These are phyloP conservation scores for Colletotrichum tabaci DNA, from an alignment of 2,329 filamentous ascomycete genomes.

Conservation along the genomic window DNA sequence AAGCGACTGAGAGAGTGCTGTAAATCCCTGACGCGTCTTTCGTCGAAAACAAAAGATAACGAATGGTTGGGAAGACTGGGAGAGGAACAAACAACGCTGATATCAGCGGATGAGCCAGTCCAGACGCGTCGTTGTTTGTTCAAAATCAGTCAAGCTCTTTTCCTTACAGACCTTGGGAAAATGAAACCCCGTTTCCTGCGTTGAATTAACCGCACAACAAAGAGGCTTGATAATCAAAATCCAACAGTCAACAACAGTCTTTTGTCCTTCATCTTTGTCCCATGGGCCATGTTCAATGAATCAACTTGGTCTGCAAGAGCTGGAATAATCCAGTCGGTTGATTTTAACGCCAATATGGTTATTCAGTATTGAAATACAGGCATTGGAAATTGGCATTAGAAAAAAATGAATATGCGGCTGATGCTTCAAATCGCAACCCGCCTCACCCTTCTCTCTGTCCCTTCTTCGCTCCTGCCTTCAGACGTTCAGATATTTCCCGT, in stretches of 20 bases:
- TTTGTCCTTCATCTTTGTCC: background rate
- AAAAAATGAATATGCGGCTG: background rate
- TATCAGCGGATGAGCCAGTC: no score
- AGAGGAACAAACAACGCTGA: background rate
- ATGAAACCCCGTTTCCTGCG: no score
- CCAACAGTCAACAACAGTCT: background rate
- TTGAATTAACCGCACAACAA: background rate
- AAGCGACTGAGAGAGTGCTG: no score
- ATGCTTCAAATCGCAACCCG: background rate
- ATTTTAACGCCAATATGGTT: no score
- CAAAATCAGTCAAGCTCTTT: background rate
- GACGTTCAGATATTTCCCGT: background rate
- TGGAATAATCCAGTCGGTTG: no score
- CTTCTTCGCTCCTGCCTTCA: background rate
- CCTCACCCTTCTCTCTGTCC: background rate
- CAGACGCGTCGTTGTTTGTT: background rate
- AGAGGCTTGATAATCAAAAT: background rate
- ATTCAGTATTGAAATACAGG: no score
- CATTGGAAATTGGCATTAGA: no score
- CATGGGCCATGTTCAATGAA: background rate
- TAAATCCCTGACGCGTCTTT: background rate
- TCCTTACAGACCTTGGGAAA: background rate
- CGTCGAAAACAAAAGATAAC: fast-evolving
- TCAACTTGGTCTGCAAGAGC: background rate
- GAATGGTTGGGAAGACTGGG: background rate